phyloP scores from a whole-genome alignment of 1,284 basidiomycete genomes.

The Naganishia sp. region DNA sequence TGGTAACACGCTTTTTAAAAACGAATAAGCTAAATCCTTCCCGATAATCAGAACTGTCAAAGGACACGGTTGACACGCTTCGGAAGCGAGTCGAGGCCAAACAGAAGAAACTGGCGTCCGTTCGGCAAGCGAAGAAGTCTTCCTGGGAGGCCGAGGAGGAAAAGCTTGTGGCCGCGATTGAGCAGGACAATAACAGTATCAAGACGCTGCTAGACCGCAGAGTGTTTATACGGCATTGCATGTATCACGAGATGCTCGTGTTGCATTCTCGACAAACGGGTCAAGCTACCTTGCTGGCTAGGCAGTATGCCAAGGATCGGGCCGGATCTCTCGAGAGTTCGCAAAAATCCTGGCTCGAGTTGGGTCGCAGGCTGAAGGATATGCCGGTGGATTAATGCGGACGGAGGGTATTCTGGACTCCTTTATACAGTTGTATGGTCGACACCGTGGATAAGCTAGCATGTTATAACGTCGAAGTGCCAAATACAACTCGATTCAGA shows the following conservation, averaged over 20 bases:
- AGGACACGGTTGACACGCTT: constrained; percentile 79
- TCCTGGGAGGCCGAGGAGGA: constrained; percentile 82
- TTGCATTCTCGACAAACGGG: constrained; percentile 83
- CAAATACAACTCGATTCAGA: neutral
- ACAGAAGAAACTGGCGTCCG: constrained; percentile 70
- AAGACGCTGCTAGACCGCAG: constrained; percentile 68
- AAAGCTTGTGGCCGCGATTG: constrained; percentile 57
- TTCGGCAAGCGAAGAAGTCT: constrained; percentile 69
- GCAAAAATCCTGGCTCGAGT: constrained; percentile 68
- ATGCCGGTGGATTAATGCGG: constrained; percentile 74
- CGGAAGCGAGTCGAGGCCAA: constrained; percentile 78
- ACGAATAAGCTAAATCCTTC: no score
- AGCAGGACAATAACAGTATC: constrained; percentile 57
- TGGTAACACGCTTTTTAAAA: neutral
- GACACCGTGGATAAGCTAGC: neutral
- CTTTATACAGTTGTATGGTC: neutral
- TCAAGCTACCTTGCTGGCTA: constrained; percentile 70
- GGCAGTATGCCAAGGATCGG: constrained; percentile 71
- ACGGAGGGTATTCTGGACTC: neutral
- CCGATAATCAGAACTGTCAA: constrained; percentile 59
- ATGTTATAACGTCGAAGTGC: neutral
- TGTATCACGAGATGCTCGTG: constrained; percentile 90
- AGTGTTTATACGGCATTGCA: constrained; percentile 79
- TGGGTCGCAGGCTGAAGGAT: constrained; percentile 67
- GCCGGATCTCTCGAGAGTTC: constrained; percentile 65